These are phyloP conservation scores for Cubamyces lactineus DNA, from an alignment of 768 basidiomycete genomes.

Conservation along the genomic window DNA sequence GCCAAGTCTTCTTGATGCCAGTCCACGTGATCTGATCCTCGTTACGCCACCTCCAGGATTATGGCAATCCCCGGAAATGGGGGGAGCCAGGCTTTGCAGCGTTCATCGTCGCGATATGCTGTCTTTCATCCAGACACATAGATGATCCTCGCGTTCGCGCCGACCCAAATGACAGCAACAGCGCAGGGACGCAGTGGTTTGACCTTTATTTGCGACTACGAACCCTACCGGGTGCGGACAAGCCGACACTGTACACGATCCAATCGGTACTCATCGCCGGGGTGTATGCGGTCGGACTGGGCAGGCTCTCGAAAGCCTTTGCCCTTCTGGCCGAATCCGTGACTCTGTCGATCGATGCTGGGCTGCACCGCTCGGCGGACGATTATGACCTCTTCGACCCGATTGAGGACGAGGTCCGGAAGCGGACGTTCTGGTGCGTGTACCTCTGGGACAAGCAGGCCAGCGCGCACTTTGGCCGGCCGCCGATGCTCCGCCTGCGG, in stretches of 20 bases:
- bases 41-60: conserved; percentile 57
- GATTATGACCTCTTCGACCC: conserved; percentile 86
- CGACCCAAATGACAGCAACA: conserved; percentile 80
- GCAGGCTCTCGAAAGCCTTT: conserved; percentile 85
- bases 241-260: conserved; percentile 89
- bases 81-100: conserved; percentile 93
- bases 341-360: conserved; percentile 87
- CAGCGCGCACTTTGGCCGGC: conserved; percentile 85
- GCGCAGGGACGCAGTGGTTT: conserved; percentile 90
- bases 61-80: conserved; percentile 94
- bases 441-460: conserved; percentile 98
- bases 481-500: conserved; percentile 81
- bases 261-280: conserved; percentile 92
- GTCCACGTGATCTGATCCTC: conserved; percentile 8
- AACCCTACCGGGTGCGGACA: conserved; percentile 86
- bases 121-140: conserved; percentile 88
- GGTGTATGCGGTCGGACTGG: conserved; percentile 89
- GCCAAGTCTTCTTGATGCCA: conserved; percentile 7
- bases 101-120: conserved; percentile 92
- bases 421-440: conserved; percentile 95
- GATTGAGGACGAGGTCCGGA: conserved; percentile 89
- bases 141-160: conserved; percentile 90
- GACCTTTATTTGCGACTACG: conserved; percentile 85
- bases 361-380: conserved; percentile 85
- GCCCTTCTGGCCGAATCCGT: conserved; percentile 84